Evolutionary conservation across 78 protist genomes (phyloP), one percentile per base, ranked within the genome.

Genomic region (Dictyostelium brefeldianum): DNA sequence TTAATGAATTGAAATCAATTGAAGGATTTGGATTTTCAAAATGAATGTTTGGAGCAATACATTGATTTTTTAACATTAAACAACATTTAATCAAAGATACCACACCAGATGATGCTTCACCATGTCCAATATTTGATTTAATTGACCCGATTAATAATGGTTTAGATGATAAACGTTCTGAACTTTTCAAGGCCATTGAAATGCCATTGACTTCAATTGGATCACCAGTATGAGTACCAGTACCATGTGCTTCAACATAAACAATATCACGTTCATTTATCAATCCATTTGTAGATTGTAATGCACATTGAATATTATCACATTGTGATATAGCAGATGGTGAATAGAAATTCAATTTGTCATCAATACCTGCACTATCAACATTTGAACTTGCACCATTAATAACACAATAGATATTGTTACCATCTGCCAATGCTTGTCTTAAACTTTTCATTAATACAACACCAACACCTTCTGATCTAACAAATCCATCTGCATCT

Each of bases 401-500:
- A 5, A 82, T 51, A 47, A 82, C 79, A 29, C 59, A 36, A 81
- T 81, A 81, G 27, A 81, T 67, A 15, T 47, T 41, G 51, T 81
- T 31, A 14, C 69, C 70, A 82, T 82, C 89, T 69, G 15, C 12
- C 2, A 57, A 27, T n/a, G 89, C 89, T 11, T 31, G 10, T 50
- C 29, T 43, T 36, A 82, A 20, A 8, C 36, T 64, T 36, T 82
- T 82, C 31, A 78, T 29, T 27, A 78, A 25, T 1, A 78, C 36
- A 4, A 50, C 5, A 48, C 91, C 95, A 7, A 73, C 75, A 25
- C 97, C 98, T 62, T 98, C 99, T 12, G 80, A 90, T 46, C 99
- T 90, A 3, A 31, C 96, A 82, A 94, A 98, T 25, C 99, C 99
- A 70, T 97, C 81, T 20, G 99, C 99, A n/a, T 43, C 0, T n/a